These are phyloP conservation scores for Boletus eberwhitei DNA, from an alignment of 768 basidiomycete species.

Conservation along the genomic window DNA sequence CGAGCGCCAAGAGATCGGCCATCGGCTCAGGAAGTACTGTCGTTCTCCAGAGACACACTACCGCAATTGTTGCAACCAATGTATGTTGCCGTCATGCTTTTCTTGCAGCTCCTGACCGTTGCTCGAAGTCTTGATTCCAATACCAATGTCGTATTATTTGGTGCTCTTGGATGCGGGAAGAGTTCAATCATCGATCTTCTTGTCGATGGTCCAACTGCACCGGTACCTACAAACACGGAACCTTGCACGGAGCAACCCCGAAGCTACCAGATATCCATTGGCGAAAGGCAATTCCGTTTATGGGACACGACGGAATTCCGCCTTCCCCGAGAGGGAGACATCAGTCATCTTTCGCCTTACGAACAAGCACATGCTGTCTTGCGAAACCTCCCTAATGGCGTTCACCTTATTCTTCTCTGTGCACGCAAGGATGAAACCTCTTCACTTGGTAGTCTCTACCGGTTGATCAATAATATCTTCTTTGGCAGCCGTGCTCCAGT, in stretches of 20 bases:
- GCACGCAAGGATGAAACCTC: constrained; percentile 30
- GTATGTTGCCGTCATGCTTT: background rate
- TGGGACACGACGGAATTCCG: constrained; percentile 28
- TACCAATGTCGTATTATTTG: constrained; percentile 16
- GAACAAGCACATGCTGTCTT: constrained; percentile 26
- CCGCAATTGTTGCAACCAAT: background rate
- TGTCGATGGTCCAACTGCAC: constrained; percentile 16
- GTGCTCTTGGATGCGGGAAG: constrained; percentile 15
- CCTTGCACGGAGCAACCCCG: constrained; percentile 31
- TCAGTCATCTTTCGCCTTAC: constrained; percentile 8
- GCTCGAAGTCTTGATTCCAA: background rate
- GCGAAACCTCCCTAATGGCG: constrained; percentile 23
- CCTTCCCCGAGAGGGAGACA: constrained; percentile 1
- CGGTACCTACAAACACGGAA: constrained; percentile 16
- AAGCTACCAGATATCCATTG: background rate
- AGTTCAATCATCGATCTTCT: constrained; percentile 22
- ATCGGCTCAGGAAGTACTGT: background rate
- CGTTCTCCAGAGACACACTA: background rate
- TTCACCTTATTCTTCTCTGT: constrained; percentile 36
- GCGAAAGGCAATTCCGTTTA: constrained; percentile 9
- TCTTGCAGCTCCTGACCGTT: background rate
- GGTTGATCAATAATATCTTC: constrained; percentile 33
- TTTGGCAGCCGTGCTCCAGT: constrained; percentile 33
- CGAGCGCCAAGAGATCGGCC: background rate
- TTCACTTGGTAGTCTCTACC: constrained; percentile 29